Conservation (phyloP, 1,284 basidiomycete genomes). For the Pholiota adiposa region DNA sequence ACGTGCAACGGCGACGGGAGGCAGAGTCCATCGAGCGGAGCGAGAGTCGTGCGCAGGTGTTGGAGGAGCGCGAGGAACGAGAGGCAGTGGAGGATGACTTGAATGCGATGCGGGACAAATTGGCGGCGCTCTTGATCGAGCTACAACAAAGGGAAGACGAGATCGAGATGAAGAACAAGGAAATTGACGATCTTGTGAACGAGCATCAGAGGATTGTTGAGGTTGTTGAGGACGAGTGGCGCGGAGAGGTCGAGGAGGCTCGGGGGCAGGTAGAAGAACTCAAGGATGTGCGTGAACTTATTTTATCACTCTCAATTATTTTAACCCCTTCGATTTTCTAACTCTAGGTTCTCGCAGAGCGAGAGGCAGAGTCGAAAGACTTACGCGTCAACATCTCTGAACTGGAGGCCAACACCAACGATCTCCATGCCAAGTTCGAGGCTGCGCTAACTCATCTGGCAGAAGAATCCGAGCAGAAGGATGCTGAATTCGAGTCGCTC, state of each 20-base stretch:
- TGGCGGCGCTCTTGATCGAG: conserved; percentile 80
- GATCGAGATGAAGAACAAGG: conserved; percentile 70
- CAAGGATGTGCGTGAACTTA: conserved; percentile 59
- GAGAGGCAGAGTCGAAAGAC: conserved; percentile 75
- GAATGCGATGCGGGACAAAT: conserved; percentile 72
- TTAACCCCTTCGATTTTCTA: background rate
- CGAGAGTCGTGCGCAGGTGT: conserved; percentile 67
- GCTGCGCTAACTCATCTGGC: conserved; percentile 74
- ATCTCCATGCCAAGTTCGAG: conserved; percentile 76
- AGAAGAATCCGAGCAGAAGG: conserved; percentile 70
- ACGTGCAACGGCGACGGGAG: conserved; percentile 62
- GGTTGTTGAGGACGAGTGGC: conserved; percentile 77
- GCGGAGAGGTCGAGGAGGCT: conserved; percentile 76
- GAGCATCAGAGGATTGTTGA: conserved; percentile 73
- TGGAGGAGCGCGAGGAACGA: conserved; percentile 71
- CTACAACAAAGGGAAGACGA: conserved; percentile 84
- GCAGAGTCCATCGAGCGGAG: conserved; percentile 69
- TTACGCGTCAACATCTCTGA: conserved; percentile 74
- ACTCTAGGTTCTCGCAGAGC: conserved; percentile 68
- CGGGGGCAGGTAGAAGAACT: conserved; percentile 73
- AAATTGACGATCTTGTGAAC: conserved; percentile 69
- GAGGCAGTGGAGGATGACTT: conserved; percentile 77
- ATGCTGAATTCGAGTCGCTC: conserved; percentile 64
- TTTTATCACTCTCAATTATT: background rate
- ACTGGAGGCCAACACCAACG: conserved; percentile 70